Conservation (phyloP, 2,329 filamentous ascomycete genomes). For the Aspergillus neoniger region DNA sequence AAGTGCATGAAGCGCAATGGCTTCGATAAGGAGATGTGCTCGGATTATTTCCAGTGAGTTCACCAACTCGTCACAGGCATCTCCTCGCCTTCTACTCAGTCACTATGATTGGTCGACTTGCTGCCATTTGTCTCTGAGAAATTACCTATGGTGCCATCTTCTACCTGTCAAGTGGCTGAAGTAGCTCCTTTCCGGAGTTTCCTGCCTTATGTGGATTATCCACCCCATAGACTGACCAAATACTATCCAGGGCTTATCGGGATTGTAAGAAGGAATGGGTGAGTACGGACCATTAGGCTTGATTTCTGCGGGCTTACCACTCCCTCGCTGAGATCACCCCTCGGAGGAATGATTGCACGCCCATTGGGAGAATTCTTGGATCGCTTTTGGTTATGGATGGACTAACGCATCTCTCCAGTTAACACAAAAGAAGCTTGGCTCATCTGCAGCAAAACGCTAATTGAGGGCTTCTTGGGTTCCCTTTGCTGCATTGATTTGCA, state of each 20-base stretch:
- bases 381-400: not conserved
- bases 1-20: conserved; percentile 85
- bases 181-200: not conserved
- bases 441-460: conserved; percentile 11
- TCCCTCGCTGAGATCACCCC: not conserved
- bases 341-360: not conserved
- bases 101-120: not conserved
- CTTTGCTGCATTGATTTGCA: not conserved
- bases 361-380: not conserved
- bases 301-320: not conserved
- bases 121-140: not conserved
- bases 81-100: not conserved
- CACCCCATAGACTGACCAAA: conserved; percentile 10
- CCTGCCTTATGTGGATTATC: not conserved
- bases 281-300: conserved; percentile 36
- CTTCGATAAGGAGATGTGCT: conserved; percentile 85
- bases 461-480: too few relatives aligned
- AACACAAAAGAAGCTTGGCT: conserved; percentile 32
- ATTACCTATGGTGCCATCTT: not conserved
- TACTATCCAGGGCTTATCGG: conserved; percentile 72
- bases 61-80: not conserved
- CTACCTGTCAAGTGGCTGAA: not conserved
- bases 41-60: conserved; percentile 90
- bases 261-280: conserved; percentile 97
- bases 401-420: conserved; percentile 24